These are phyloP conservation scores for Bacidia rubella DNA, from an alignment of 495 filamentous ascomycete genomes.

Conservation along the genomic window DNA sequence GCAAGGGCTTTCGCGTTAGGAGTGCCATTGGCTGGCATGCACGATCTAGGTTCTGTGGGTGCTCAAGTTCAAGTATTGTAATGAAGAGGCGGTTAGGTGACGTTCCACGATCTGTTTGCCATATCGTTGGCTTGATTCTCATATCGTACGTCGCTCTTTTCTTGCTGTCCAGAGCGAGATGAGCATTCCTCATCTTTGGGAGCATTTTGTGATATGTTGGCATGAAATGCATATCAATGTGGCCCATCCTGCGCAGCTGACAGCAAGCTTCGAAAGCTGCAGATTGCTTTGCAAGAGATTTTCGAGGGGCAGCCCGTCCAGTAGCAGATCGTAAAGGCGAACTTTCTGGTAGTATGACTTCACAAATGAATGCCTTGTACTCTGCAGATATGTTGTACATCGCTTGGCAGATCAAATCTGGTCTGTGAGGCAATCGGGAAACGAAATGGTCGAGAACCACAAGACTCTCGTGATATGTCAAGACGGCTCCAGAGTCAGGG, in stretches of 20 bases:
- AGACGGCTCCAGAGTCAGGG: conserved; percentile 55
- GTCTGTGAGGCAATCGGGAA: conserved; percentile 45
- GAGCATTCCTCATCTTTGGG: conserved; percentile 79
- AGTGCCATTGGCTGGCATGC: conserved; percentile 54
- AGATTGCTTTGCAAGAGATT: conserved; percentile 71
- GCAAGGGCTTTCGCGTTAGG: conserved; percentile 53
- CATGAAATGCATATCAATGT: conserved; percentile 59
- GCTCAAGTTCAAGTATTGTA: conserved; percentile 47
- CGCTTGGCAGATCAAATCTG: conserved; percentile 38
- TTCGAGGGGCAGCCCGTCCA: conserved; percentile 47
- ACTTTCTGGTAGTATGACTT: conserved; percentile 65
- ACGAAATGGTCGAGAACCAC: conserved; percentile 52
- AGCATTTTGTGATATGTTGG: conserved; percentile 61
- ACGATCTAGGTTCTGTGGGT: conserved; percentile 43
- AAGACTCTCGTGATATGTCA: conserved; percentile 65
- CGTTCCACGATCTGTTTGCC: conserved; percentile 41
- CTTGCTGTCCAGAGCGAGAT: conserved; percentile 67
- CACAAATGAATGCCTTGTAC: conserved; percentile 56
- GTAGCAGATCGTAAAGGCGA: conserved; percentile 57
- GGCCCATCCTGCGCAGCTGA: conserved; percentile 46
- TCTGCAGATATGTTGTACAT: conserved; percentile 47
- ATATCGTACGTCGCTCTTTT: conserved; percentile 62
- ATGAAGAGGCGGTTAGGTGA: conserved; percentile 46
- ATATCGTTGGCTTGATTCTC: conserved; percentile 65
- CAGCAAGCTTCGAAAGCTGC: conserved; percentile 82